Conservation (phyloP, 495 filamentous ascomycete genomes). For the Penicillium manginii region DNA sequence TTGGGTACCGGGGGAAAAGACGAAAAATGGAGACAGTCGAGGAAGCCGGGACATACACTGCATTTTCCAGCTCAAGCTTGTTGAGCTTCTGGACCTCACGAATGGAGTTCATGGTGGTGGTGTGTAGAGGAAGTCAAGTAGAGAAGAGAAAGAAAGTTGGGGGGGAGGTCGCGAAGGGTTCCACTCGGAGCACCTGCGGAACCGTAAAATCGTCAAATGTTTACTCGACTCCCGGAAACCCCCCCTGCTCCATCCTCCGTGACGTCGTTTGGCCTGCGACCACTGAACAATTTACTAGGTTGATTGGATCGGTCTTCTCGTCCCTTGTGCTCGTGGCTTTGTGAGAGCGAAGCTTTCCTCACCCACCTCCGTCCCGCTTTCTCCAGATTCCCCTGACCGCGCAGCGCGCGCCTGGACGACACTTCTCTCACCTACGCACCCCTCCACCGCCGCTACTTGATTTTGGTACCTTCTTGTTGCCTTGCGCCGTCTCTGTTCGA, state of each 20-base stretch:
- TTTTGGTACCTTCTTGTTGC: constrained; percentile 7
- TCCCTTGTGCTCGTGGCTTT: constrained; percentile 5
- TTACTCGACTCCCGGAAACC: constrained; percentile 24
- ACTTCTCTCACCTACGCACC: constrained; percentile 16
- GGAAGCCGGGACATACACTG: constrained; percentile 54
- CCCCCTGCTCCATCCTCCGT: constrained; percentile 19
- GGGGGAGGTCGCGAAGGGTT: constrained; percentile 24
- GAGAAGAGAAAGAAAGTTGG: constrained; percentile 20
- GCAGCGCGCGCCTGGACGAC: constrained; percentile 12
- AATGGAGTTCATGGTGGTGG: constrained; percentile 79
- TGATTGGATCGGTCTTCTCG: constrained; percentile 6
- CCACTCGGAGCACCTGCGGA: constrained; percentile 33
- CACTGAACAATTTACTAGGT: not conserved
- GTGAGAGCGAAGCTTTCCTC: not conserved
- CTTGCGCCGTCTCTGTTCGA: constrained; percentile 7
- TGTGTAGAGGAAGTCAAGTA: not conserved
- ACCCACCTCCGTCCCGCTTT: constrained; percentile 4
- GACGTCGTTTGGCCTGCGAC: constrained; percentile 13
- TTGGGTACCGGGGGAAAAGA: constrained; percentile 5
- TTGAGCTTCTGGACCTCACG: constrained; percentile 91
- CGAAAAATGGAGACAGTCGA: not conserved
- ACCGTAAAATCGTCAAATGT: constrained; percentile 37
- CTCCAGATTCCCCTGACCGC: constrained; percentile 31
- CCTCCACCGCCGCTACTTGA: constrained; percentile 14
- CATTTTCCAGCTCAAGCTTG: constrained; percentile 90